These are phyloP conservation scores for Pythium dissimile DNA, from an alignment of 352 stramenopile species.

Conservation along the genomic window DNA sequence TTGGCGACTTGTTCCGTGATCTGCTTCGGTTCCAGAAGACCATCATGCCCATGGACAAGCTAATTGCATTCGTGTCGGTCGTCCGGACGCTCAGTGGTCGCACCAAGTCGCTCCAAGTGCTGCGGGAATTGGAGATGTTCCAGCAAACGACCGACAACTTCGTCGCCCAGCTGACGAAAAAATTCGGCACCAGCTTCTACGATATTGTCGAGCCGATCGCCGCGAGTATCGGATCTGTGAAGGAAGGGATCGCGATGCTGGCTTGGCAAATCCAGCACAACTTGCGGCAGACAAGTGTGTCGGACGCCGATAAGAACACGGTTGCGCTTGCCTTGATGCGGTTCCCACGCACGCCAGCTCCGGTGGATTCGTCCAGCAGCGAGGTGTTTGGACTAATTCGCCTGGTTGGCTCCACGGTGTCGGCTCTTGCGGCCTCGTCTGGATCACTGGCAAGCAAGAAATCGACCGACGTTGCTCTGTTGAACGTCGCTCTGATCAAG, in stretches of 20 bases:
- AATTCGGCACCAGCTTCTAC: conserved; percentile 71
- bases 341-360: conserved; percentile 43
- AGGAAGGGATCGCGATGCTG: conserved; percentile 81
- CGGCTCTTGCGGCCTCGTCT: conserved; percentile 8
- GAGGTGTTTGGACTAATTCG: conserved; percentile 21
- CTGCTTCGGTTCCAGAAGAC: conserved; percentile 68
- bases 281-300: conserved; percentile 44
- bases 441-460: conserved; percentile 34
- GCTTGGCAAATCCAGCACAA: conserved; percentile 57
- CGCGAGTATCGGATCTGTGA: conserved; percentile 74
- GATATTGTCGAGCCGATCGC: conserved; percentile 84
- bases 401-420: conserved; percentile 18
- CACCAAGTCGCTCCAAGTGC: conserved; percentile 58
- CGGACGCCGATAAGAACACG: conserved; percentile 40
- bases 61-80: conserved; percentile 44
- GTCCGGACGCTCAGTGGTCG: conserved; percentile 35
- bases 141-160: conserved; percentile 87
- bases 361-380: not conserved
- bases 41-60: conserved; percentile 61
- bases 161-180: conserved; percentile 52
- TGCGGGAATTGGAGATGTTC: conserved; percentile 85
- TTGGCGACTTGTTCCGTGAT: conserved; percentile 77
- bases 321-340: conserved; percentile 59
- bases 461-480: conserved; percentile 57
- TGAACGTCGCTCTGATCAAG: conserved; percentile 67